phyloP scores from a whole-genome alignment of 495 filamentous ascomycete genomes.

The Penicillium psychrofluorescens region DNA sequence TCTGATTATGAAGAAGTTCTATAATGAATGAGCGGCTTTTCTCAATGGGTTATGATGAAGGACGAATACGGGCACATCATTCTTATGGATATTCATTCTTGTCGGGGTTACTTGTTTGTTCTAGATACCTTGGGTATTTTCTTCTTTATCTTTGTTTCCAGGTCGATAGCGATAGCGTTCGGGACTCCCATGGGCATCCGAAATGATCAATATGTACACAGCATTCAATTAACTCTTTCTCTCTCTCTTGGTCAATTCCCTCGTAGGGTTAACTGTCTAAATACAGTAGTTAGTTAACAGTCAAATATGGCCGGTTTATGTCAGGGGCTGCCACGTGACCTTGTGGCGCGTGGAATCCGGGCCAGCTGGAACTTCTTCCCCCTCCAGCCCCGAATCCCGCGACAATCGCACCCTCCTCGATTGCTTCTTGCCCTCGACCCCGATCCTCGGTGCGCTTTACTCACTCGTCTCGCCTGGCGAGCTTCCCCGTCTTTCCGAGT shows the following conservation, averaged over 20 bases:
- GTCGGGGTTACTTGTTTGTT: constrained; percentile 17
- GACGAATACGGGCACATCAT: constrained; percentile 17
- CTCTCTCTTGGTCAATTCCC: background rate
- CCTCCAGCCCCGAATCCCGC: background rate
- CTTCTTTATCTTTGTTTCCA: constrained; percentile 16
- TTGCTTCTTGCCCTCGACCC: too few relatives aligned
- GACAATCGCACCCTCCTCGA: too few relatives aligned
- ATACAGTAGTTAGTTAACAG: too few relatives aligned
- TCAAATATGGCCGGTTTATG: background rate
- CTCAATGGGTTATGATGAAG: constrained; percentile 17
- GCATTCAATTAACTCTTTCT: constrained; percentile 5
- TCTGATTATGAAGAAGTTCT: constrained; percentile 97
- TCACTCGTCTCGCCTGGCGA: background rate
- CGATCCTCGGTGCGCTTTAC: background rate
- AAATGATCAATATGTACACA: constrained; percentile 18
- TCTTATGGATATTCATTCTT: constrained; percentile 18
- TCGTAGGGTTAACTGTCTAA: too few relatives aligned
- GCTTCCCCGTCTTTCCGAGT: too few relatives aligned
- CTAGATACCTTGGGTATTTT: constrained; percentile 26
- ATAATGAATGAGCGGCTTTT: constrained; percentile 46
- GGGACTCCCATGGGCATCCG: constrained; percentile 7
- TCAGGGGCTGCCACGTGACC: constrained; percentile 36
- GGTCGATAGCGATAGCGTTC: constrained; percentile 17
- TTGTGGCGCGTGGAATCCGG: constrained; percentile 23
- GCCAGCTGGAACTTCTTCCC: constrained; percentile 28